A percentile compares a stretch with the other conserved stretches of the same genome.
Conservation (phyloP, 148 eudicot species). For the Pouteria glomerata region DNA sequence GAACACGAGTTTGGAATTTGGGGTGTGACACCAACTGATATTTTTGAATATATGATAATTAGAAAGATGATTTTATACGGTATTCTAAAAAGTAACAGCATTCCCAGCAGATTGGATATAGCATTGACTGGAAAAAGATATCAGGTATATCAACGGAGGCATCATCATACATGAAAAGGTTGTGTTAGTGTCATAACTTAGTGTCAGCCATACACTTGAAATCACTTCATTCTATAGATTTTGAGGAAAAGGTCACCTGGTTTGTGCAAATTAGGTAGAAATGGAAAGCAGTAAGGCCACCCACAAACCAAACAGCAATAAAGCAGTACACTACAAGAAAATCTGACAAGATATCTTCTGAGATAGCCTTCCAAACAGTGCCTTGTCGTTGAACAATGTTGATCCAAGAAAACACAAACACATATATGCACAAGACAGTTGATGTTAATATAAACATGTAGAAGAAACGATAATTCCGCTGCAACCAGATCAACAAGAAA, state of each 20-base stretch:
- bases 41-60: background rate
- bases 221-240: background rate
- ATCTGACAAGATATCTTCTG: slow-evolving; percentile 59
- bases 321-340: slow-evolving; percentile 73
- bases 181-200: background rate
- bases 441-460: slow-evolving; percentile 72
- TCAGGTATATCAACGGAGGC: background rate
- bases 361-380: slow-evolving; percentile 45
- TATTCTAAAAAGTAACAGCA: slow-evolving; percentile 5
- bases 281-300: slow-evolving; percentile 80
- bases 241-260: slow-evolving; percentile 49
- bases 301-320: slow-evolving; percentile 84
- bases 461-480: slow-evolving; percentile 90
- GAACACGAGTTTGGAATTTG: no score
- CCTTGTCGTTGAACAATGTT: slow-evolving; percentile 33
- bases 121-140: background rate
- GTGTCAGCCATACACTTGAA: background rate
- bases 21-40: no score
- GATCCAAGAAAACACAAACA: slow-evolving; percentile 69
- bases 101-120: background rate
- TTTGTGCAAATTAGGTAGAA: slow-evolving; percentile 76
- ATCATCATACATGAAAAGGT: background rate
- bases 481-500: slow-evolving; percentile 32
- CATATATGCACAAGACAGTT: slow-evolving; percentile 72
- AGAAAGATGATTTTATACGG: background rate